Evolutionary conservation across 495 filamentous ascomycete genomes (phyloP), one percentile per base, ranked within the genome.

Genomic region (Penicillium bovifimosum): DNA sequence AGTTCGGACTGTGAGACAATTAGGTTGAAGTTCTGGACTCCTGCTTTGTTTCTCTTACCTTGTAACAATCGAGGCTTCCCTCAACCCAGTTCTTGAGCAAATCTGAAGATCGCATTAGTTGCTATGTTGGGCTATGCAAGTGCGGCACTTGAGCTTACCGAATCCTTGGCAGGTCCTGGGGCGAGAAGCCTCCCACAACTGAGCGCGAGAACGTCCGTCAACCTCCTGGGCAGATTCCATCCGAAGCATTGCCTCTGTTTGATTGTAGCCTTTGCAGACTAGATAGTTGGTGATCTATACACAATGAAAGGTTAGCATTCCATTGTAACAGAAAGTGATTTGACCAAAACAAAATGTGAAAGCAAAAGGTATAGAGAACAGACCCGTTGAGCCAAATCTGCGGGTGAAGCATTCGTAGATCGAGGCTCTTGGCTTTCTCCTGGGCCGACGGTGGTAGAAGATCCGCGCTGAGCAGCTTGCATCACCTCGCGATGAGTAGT

Each of bases 221-320:
- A 83, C 81, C 51, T 90, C 88, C 40, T 87, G 77, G 2, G 81
- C 82, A n/a, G 91, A 95, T 62, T 98, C 93, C 67, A 88, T 84
- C 11, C 95, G 84, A 39, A 98, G 86, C 74, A 90, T 91, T 11
- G 92, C 88, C 63, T 98, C 93, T 1, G 93, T 97, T 18, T 86
- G 83, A 41, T 80, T 88, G 66, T 96, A 98, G 1, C 93, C 93
- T 62, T 96, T 96, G 70, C 97, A 97, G 42, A 86, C 82, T 10
- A 98, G 74, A 66, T 98, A 98, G 59, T 98, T 95, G 17, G 96
- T 93, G 31, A 98, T 91, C 91, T 95, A 58, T 24, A 33, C 36
- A 48, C 33, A 14, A 27, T 38, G 41, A 14, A 40, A 27, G 7
- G 42, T 62, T 28, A 61, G 52, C 28, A 9, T 5, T 42, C 6